These are phyloP conservation scores for Chamaecrista fasciculata DNA, from an alignment of 306 rosid species.

Conservation along the genomic window DNA sequence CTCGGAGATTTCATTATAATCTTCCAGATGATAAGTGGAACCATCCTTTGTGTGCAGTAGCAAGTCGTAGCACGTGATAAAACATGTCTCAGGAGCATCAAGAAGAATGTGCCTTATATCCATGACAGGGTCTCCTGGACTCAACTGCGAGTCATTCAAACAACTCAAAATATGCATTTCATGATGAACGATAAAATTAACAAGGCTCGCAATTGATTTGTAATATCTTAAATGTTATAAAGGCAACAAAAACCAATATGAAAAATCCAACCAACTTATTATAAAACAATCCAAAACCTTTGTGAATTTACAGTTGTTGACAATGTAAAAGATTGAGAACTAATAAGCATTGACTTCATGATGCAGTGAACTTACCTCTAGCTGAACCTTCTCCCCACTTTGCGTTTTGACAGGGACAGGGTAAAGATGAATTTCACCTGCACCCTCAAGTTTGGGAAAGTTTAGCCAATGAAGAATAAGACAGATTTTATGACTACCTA, in stretches of 20 bases:
- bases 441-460: constrained; percentile 30
- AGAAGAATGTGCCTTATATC: constrained; percentile 94
- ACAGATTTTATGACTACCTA: not conserved
- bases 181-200: not conserved
- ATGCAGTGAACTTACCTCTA: constrained; percentile 66
- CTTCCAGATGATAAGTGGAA: constrained; percentile 77
- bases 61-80: constrained; percentile 93
- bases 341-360: not conserved
- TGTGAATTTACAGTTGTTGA: not conserved
- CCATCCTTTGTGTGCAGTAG: constrained; percentile 85
- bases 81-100: constrained; percentile 98
- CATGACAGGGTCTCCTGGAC: constrained; percentile 96
- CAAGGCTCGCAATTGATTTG: no score
- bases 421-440: constrained; percentile 93
- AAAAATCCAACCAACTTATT: not conserved
- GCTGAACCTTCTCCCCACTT: constrained; percentile 90
- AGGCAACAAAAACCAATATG: not conserved
- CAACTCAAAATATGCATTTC: constrained; percentile 19
- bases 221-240: no score
- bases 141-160: constrained; percentile 60
- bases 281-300: not conserved
- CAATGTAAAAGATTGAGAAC: not conserved
- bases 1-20: constrained; percentile 91
- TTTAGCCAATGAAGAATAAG: constrained; percentile 14
- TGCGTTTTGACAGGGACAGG: constrained; percentile 87